Percentiles rank a stretch among this genome's conserved stretches.
Conservation (phyloP, 371 early-diverging fungal genomes). For the Syncephalastrum racemosum region DNA sequence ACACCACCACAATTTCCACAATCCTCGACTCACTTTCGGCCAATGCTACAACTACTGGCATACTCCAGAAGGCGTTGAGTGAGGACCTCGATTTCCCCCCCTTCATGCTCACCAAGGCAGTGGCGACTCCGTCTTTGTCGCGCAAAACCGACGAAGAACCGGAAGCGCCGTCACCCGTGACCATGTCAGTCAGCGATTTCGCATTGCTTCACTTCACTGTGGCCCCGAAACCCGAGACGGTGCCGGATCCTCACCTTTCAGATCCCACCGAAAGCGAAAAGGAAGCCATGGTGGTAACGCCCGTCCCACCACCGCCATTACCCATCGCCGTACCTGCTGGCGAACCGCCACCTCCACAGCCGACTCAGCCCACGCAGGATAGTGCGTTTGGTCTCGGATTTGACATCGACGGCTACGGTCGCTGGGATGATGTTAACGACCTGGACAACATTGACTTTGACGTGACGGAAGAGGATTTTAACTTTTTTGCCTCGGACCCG, state of each 20-base stretch:
- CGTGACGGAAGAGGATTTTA: slow-evolving; percentile 52
- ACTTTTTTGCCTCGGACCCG: slow-evolving; percentile 34
- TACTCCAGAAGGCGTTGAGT: slow-evolving; percentile 32
- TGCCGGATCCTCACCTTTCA: no score
- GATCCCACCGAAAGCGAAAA: background rate
- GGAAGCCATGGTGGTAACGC: background rate
- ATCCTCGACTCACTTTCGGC: slow-evolving; percentile 18
- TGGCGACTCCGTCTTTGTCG: slow-evolving; percentile 14
- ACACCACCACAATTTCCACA: slow-evolving; percentile 2
- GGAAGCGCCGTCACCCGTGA: slow-evolving; percentile 7
- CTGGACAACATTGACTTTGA: slow-evolving; percentile 43
- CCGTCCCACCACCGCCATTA: background rate
- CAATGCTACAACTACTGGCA: slow-evolving; percentile 12
- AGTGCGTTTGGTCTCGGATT: slow-evolving; percentile 13
- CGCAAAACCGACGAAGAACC: background rate
- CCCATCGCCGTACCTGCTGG: background rate
- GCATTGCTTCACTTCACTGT: slow-evolving; percentile 11
- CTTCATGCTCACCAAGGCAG: slow-evolving; percentile 35
- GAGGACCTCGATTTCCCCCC: slow-evolving; percentile 31
- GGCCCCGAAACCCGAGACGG: no score
- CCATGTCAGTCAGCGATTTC: slow-evolving; percentile 12
- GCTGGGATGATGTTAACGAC: slow-evolving; percentile 43
- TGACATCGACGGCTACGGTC: slow-evolving; percentile 11
- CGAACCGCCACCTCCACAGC: no score
- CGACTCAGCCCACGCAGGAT: background rate